Evolutionary conservation across 2,329 filamentous ascomycete genomes (phyloP), one percentile per base, ranked within the genome.

Genomic region (Venturia aucupariae): DNA sequence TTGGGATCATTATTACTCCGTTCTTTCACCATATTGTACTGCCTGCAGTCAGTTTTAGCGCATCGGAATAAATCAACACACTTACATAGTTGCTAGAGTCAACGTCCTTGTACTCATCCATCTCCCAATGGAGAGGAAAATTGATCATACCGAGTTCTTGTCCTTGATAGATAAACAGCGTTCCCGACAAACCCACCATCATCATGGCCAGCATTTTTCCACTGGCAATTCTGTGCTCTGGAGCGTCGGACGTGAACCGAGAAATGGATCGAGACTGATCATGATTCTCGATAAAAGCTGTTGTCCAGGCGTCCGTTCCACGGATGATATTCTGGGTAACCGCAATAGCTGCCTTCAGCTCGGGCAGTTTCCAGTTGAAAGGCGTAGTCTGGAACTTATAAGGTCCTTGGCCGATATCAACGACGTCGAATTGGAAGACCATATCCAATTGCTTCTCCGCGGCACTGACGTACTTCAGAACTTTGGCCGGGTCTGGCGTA

Each of bases 351-450:
- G 30, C 32, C 46, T 66, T 66, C 8, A 64, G 44, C 19, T 42
- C 30, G 3, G 64, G 60, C 19, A 65, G 35, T 46, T 42, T 65
- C 61, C 61, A 65, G 24, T 57, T 54, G 41, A 57, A 60, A 2
- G 61, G 64, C 19, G 59, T 63, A 11, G 59, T 65, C n/a, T 65
- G 42, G n/a, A 54, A 65, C 32, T 64, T 65, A 24, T 65, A 54
- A 24, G 46, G 60, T 13, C 64, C 60, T 51, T 60, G 65, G 39
- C 66, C 67, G 38, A 67, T 30, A 69, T 87, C 81, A 8, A 89
- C 84, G 13, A 86, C 80, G 68, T 86, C 83, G 67, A 87, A 86
- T 68, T 86, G 84, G 73, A 90, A 89, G 1, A 88, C 84, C 87
- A 89, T 90, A 71, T 85, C 82, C 60, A 90, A 75, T 72, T 88